Conservation (phyloP, 1,284 basidiomycete species). For the Cystobasidiaceae sp. region DNA sequence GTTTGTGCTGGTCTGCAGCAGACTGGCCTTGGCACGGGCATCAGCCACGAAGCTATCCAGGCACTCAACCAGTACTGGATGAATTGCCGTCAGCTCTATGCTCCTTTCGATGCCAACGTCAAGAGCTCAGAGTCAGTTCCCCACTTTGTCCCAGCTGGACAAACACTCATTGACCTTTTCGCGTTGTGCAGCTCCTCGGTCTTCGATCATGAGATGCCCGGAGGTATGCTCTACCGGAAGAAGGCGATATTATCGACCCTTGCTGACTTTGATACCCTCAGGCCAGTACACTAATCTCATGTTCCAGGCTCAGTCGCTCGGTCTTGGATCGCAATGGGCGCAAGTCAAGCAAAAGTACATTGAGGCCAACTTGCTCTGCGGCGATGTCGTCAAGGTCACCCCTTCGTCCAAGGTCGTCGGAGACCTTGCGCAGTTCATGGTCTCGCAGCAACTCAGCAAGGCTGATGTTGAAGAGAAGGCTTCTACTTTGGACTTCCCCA, state of each 20-base stretch:
- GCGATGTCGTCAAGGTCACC: constrained; percentile 98
- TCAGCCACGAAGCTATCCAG: constrained; percentile 95
- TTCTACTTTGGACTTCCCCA: constrained; percentile 88
- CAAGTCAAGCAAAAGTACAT: constrained; percentile 99
- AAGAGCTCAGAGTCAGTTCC: constrained; percentile 62
- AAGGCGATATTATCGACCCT: background rate
- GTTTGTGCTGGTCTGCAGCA: constrained; percentile 92
- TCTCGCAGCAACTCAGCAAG: constrained; percentile 83
- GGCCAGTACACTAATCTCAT: constrained; percentile 51
- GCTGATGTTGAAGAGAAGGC: constrained; percentile 81
- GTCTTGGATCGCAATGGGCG: constrained; percentile 94
- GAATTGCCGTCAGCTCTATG: constrained; percentile 90
- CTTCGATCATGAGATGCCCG: constrained; percentile 99
- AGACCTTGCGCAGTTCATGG: constrained; percentile 73
- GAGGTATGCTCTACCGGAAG: constrained; percentile 45
- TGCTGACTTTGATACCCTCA: background rate
- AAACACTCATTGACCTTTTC: background rate
- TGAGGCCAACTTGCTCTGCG: constrained; percentile 92
- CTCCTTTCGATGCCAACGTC: constrained; percentile 98
- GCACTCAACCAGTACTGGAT: constrained; percentile 98
- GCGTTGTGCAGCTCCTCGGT: constrained; percentile 71
- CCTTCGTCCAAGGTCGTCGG: constrained; percentile 99
- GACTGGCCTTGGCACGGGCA: constrained; percentile 88
- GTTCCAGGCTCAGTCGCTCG: constrained; percentile 98
- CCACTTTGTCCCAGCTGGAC: background rate